A percentile compares a stretch with the other conserved stretches of the same genome.
Evolutionary conservation across 345 rosid species (phyloP).

Genomic region (Cardiospermum halicacabum): DNA sequence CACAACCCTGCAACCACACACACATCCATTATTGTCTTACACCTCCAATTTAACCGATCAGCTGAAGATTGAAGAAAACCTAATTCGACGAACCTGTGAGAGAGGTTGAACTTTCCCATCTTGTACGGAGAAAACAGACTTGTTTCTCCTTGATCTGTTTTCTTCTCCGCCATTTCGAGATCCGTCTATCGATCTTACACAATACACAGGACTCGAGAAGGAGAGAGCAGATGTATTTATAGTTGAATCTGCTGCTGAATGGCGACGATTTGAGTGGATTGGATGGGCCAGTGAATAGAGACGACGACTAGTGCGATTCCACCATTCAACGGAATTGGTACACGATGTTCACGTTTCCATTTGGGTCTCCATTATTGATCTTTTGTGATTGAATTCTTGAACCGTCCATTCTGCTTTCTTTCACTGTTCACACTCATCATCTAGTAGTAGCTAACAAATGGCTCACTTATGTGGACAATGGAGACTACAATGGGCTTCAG

Average conservation of each 20-base stretch:
- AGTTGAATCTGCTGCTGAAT: not conserved
- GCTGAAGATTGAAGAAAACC: not conserved
- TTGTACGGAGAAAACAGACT: slow-evolving; percentile 59
- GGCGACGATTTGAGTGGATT: not conserved
- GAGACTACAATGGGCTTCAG: no score
- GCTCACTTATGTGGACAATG: no score
- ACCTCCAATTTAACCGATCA: not conserved
- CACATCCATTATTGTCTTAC: not conserved
- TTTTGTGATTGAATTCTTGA: not conserved
- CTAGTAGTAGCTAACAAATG: no score
- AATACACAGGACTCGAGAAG: not conserved
- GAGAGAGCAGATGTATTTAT: not conserved
- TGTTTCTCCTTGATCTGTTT: slow-evolving; percentile 3
- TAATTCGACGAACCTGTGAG: slow-evolving; percentile 51
- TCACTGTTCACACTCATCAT: no score
- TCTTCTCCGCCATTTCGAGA: slow-evolving; percentile 18
- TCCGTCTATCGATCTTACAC: not conserved
- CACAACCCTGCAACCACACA: slow-evolving; percentile 53
- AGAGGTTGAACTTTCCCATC: slow-evolving; percentile 73
- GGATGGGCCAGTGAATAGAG: not conserved
- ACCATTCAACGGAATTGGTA: not conserved
- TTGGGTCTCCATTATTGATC: not conserved
- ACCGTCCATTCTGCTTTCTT: not conserved
- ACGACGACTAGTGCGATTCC: not conserved
- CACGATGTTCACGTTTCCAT: not conserved